Percentiles rank a stretch among this genome's conserved stretches.
phyloP scores from a whole-genome alignment of 306 rosid species.

The Betula pendula region DNA sequence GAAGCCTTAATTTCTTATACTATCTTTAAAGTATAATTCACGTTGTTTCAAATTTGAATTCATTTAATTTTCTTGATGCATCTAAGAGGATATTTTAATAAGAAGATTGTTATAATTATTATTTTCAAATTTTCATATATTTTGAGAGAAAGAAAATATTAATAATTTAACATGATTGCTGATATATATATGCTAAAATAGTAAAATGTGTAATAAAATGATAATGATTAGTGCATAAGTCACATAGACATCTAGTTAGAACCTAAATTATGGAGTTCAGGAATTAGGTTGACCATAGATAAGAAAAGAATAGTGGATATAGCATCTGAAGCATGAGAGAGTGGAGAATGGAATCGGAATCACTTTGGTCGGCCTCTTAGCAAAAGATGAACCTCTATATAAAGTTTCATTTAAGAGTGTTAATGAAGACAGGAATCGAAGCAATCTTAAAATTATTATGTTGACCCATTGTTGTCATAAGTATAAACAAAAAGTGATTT shows the following conservation, averaged over 20 bases:
- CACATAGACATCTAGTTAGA: not conserved
- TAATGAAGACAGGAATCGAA: conserved; percentile 53
- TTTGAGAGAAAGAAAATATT: too few relatives aligned
- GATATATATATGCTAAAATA: not conserved
- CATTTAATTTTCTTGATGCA: too few relatives aligned
- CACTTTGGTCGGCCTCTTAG: conserved; percentile 89
- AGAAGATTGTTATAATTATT: too few relatives aligned
- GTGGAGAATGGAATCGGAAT: conserved; percentile 93
- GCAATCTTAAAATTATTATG: conserved; percentile 21
- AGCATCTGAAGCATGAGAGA: conserved; percentile 44
- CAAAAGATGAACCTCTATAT: conserved; percentile 43
- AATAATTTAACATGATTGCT: too few relatives aligned
- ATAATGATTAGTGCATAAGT: not conserved
- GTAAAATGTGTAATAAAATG: not conserved
- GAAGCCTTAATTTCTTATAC: not conserved
- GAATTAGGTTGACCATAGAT: conserved; percentile 5
- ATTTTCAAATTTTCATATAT: too few relatives aligned
- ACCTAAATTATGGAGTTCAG: not conserved
- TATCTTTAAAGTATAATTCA: too few relatives aligned
- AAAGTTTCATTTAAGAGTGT: conserved; percentile 43
- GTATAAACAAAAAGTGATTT: conserved; percentile 36
- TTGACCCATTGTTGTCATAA: conserved; percentile 46
- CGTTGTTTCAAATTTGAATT: not conserved
- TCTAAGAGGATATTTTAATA: too few relatives aligned
- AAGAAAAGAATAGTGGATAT: conserved; percentile 27